Evolutionary conservation across 768 basidiomycete species (phyloP), one percentile per base, ranked within the genome.

Genomic region (Calocera cornea): DNA sequence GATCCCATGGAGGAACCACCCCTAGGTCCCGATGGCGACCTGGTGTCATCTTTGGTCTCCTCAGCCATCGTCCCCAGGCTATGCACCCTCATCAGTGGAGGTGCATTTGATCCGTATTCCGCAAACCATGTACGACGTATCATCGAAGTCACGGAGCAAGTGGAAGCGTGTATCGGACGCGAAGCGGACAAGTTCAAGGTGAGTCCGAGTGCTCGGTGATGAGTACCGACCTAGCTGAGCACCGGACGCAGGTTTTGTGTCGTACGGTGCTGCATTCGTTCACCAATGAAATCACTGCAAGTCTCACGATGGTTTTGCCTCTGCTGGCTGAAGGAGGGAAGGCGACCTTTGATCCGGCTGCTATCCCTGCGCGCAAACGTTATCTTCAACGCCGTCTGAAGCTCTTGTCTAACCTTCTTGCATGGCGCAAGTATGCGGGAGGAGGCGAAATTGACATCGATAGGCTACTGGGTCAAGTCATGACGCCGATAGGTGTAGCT

Each of bases 31-130:
- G 92, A 93, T 68, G 92, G 90, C 10, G 93, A 97, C 73, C 79
- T 97, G 27, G 88, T 93, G 36, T 85, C 90, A 14, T 86, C 89
- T 0, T 92, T 95, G 87, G 83, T 95, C 19, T 86, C 89, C n/a
- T 90, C 89, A 0, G 86, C 87, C 0, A 79, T 95, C 47, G 84
- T 89, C 40, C 92, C 94, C 10, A 80, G 87, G 63, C 73, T 97
- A 10, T 83, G 82, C 73, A 89, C 85, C 71, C 73, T 90, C 27
- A 74, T 97, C n/a, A 85, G 87, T 67, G 81, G 81, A n/a, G 93
- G 94, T 29, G 88, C 83, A 2, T 79, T 94, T 66, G 89, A 97
- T 74, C 86, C 89, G 0, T 93, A 91, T 75, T 95, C 92, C 1
- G 79, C 80, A 34, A 77, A 71, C 36, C 83, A 88, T 72, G 79